Conservation (phyloP, 2,329 filamentous ascomycete genomes). For the Aspergillus sp. region DNA sequence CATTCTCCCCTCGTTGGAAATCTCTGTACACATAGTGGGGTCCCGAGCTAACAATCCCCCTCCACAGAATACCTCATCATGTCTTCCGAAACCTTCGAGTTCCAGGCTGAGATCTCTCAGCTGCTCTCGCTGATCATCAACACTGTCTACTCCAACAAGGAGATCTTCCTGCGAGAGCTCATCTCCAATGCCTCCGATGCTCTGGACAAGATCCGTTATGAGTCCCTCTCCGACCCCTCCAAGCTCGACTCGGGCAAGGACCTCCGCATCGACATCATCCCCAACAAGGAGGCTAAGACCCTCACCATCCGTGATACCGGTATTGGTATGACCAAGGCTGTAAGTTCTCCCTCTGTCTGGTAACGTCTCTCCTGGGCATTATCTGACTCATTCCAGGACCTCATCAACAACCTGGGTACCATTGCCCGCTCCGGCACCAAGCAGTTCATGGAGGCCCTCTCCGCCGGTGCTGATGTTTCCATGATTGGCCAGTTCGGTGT, state of each 20-base stretch:
- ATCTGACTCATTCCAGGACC: conserved; percentile 59
- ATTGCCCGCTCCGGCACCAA: conserved; percentile 99
- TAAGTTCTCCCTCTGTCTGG: conserved; percentile 52
- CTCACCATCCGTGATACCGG: conserved; percentile 95
- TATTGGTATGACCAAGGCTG: conserved; percentile 99
- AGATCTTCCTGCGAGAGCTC: conserved; percentile 98
- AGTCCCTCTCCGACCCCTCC: conserved; percentile 92
- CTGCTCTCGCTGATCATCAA: conserved; percentile 99
- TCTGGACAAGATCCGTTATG: conserved; percentile 99
- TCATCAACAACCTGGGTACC: conserved; percentile 99
- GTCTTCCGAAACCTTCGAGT: conserved; percentile 95
- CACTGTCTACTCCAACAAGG: conserved; percentile 99
- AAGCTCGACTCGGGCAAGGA: conserved; percentile 98
- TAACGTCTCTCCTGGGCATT: not conserved
- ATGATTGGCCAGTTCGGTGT: conserved; percentile 99
- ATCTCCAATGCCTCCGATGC: conserved; percentile 99
- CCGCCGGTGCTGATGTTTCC: conserved; percentile 97
- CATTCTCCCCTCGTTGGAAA: not conserved
- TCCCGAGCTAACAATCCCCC: not conserved
- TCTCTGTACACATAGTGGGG: not conserved
- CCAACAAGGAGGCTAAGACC: conserved; percentile 95
- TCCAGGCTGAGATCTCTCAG: conserved; percentile 99
- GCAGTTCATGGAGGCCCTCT: conserved; percentile 99
- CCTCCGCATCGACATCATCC: conserved; percentile 97
- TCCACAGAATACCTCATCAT: conserved; percentile 53